Evolutionary conservation across 208 protist genomes (phyloP), one percentile per base, ranked within the genome.

Genomic region (Trypanosoma cruzi): DNA sequence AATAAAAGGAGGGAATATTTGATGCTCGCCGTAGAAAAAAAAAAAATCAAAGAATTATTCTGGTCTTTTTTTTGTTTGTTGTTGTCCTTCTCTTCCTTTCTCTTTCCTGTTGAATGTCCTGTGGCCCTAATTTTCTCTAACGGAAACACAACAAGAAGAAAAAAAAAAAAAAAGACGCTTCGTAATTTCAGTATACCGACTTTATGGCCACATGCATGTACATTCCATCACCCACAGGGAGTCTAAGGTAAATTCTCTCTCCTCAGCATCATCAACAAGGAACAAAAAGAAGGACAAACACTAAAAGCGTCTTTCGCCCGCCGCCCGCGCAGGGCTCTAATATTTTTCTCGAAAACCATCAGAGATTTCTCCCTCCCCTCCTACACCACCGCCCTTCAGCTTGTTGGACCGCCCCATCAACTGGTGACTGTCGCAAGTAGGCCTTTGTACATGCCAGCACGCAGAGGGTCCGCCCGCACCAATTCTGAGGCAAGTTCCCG

Each of bases 401-500:
- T 22, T 11, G 13, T 28, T 62, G 20, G 46, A 20, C 0, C 24
- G 34, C n/a, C 52, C 29, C 55, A 37, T 46, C 55, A 37, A 24
- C 34, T 46, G 44, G 32, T 32, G 22, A 48, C 61, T 22, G 18
- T 22, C 20, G 22, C 44, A 52, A 67, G 54, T 49, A 67, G 54
- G 20, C 22, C 14, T 31, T 42, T 58, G 37, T 79, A 79, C 64
- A 70, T 70, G 18, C 73, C 73, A 2, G 48, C 13, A 48, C 73
- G 64, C 16, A 79, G 32, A 54, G 73, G 66, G 34, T 79, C 73
- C 10, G 55, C 57, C 5, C 20, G 14, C 20, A 62, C 28, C 18
- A 79, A 46, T 29, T 70, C 56, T n/a, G 34, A 34, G 14, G 48
- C 29, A 22, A 79, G 50, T 37, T 67, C 60, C 24, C 48, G 50